Evolutionary conservation across 148 eudicot genomes (phyloP), one percentile per base, ranked within the genome.

Genomic region (Beta vulgaris): DNA sequence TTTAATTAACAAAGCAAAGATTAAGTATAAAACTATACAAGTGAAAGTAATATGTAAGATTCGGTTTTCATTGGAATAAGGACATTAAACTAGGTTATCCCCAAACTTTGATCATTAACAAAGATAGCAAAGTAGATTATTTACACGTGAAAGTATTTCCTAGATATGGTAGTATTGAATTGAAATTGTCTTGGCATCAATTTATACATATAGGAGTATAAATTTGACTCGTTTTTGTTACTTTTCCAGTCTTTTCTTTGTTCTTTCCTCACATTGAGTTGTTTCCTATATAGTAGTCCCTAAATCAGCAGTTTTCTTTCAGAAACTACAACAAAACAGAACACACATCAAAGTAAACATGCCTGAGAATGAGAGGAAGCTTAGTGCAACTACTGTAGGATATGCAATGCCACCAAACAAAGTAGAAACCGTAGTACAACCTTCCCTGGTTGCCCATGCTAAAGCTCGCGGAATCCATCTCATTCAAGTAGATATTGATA

Each of bases 381-480:
- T 42, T 29, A 68, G 21, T 28, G 76, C 34, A 6, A 67, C 71
- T 18, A 14, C 71, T 18, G 10, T 91, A 8, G 93, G 90, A 19
- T 91, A 91, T 46, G 93, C 89, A 1, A 72, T 91, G 15, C 68
- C 82, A 14, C 82, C 86, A 0, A 77, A 72, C 77, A 91, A 88
- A 74, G 79, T 79, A 0, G 29, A 67, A 4, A 85, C 80, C 59
- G 81, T 89, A 40, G 76, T 91, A 18, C 83, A 68, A 18, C 86
- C 81, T 12, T 83, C 91, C 3, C 79, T 91, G 44, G 5, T 89
- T 7, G 25, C 78, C 8, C 81, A 72, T 26, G 82, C 90, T 29
- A 64, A 62, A 25, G 51, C 78, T 10, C 82, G 81, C 12, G 89
- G 91, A 35, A 79, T 91, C 26, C 81, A 83, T 55, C 86, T 91